phyloP scores from a whole-genome alignment of 768 basidiomycete genomes.

The Leucogyrophana mollusca region DNA sequence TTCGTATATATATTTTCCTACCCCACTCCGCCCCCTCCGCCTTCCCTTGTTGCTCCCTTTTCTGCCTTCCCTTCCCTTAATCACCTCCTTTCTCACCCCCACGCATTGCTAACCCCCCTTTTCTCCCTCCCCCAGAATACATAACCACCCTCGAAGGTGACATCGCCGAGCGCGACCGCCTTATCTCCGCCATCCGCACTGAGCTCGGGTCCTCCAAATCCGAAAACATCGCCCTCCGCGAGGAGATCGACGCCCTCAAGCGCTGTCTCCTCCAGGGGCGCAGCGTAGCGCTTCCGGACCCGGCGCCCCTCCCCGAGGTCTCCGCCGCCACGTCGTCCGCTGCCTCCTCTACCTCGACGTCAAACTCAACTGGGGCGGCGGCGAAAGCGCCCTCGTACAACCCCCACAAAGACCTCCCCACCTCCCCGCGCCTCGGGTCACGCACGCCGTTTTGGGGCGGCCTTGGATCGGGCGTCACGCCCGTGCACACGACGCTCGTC shows the following conservation, averaged over 20 bases:
- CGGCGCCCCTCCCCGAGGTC: slow-evolving; percentile 36
- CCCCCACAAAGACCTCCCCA: slow-evolving; percentile 74
- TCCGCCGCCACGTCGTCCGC: slow-evolving; percentile 42
- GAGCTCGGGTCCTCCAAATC: slow-evolving; percentile 78
- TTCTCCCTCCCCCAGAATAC: slow-evolving; percentile 61
- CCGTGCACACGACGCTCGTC: slow-evolving; percentile 81
- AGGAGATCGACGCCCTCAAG: slow-evolving; percentile 75
- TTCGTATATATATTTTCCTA: not conserved
- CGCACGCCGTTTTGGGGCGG: slow-evolving; percentile 85
- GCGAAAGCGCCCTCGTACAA: slow-evolving; percentile 45
- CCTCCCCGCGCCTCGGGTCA: slow-evolving; percentile 51
- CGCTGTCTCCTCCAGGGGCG: slow-evolving; percentile 71
- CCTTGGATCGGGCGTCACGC: slow-evolving; percentile 67
- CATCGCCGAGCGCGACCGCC: slow-evolving; percentile 87
- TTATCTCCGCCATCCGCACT: slow-evolving; percentile 83
- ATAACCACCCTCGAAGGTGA: slow-evolving; percentile 92
- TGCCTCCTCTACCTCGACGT: slow-evolving; percentile 15
- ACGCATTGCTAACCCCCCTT: not conserved
- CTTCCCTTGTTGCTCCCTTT: too few species aligned
- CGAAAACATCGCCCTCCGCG: slow-evolving; percentile 81
- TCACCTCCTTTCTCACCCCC: not conserved
- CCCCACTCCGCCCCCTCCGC: not conserved
- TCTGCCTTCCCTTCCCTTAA: not conserved
- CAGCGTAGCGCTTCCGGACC: slow-evolving; percentile 46
- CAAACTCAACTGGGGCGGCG: slow-evolving; percentile 13